Evolutionary conservation across 345 rosid genomes (phyloP).

Genomic region (Citrus sp.): DNA sequence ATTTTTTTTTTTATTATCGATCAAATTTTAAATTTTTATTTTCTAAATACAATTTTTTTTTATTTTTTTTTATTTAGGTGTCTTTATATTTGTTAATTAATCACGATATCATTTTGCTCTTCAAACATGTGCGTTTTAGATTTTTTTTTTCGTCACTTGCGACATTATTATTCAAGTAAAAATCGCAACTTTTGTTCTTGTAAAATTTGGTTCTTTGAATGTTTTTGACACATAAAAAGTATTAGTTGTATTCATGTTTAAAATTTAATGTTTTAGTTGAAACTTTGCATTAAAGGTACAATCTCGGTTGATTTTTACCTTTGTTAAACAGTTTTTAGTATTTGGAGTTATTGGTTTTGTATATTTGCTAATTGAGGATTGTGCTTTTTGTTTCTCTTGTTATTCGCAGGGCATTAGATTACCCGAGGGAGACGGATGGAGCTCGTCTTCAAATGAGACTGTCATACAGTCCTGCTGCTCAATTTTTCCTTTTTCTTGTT

Average conservation of each 20-base stretch:
- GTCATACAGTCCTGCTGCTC: constrained; percentile 89
- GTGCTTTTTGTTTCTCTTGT: background rate
- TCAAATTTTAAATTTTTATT: background rate
- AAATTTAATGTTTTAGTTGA: background rate
- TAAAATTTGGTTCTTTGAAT: background rate
- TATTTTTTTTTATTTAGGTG: background rate
- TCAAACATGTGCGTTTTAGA: background rate
- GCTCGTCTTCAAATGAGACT: constrained; percentile 91
- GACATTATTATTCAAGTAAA: background rate
- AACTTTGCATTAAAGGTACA: background rate
- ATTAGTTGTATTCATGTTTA: background rate
- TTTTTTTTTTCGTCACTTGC: background rate
- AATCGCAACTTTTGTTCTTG: background rate
- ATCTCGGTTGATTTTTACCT: background rate
- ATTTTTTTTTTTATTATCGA: background rate
- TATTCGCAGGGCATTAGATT: constrained; percentile 68
- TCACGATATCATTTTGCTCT: background rate
- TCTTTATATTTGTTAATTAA: background rate
- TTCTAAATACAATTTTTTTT: background rate
- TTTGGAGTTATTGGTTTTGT: background rate
- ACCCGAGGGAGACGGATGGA: constrained; percentile 74
- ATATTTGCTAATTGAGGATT: background rate
- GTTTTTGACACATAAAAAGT: background rate
- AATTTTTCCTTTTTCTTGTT: constrained; percentile 80
- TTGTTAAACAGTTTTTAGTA: background rate